Evolutionary conservation across 805 yeast species (phyloP).

Genomic region (Blastobotrys chiropterorum): DNA sequence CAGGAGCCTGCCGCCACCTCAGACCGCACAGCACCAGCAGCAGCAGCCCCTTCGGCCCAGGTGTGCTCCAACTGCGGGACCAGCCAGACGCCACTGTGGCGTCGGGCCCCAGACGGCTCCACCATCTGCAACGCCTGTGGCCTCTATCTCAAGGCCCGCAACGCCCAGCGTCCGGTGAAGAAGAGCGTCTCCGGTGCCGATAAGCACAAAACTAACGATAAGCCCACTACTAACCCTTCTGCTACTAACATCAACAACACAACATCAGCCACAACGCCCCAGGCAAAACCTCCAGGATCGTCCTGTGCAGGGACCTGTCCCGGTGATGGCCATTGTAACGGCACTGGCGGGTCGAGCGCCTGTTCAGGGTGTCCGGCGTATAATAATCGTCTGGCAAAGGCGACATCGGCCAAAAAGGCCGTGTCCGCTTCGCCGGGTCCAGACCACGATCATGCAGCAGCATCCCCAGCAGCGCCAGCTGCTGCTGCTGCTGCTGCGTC

Average conservation of each 20-base stretch:
- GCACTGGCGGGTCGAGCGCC: slow-evolving; percentile 77
- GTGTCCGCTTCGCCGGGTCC: slow-evolving; percentile 3
- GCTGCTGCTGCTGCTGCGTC: slow-evolving; percentile 22
- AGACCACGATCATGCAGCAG: slow-evolving; percentile 3
- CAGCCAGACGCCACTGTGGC: slow-evolving; percentile 89
- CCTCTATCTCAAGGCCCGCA: slow-evolving; percentile 55
- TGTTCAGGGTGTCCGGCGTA: slow-evolving; percentile 81
- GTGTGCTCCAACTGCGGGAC: slow-evolving; percentile 89
- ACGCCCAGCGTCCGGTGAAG: slow-evolving; percentile 61
- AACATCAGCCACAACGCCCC: not conserved
- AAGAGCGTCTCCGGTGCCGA: not conserved
- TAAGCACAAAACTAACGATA: not conserved
- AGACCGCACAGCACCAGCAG: not conserved
- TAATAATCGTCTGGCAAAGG: slow-evolving; percentile 48
- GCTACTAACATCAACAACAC: not conserved
- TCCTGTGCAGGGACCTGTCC: slow-evolving; percentile 49
- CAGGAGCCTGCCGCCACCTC: not conserved
- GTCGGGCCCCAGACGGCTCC: slow-evolving; percentile 86
- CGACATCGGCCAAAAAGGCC: slow-evolving; percentile 4
- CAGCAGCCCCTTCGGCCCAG: slow-evolving; percentile 23
- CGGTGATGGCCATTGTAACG: slow-evolving; percentile 78
- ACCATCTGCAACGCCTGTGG: slow-evolving; percentile 97
- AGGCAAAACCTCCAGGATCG: not conserved
- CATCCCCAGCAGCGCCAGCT: not conserved
- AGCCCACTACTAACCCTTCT: not conserved